Evolutionary conservation across 2,329 filamentous ascomycete species (phyloP).

Genomic region (Blastomyces gilchristii): DNA sequence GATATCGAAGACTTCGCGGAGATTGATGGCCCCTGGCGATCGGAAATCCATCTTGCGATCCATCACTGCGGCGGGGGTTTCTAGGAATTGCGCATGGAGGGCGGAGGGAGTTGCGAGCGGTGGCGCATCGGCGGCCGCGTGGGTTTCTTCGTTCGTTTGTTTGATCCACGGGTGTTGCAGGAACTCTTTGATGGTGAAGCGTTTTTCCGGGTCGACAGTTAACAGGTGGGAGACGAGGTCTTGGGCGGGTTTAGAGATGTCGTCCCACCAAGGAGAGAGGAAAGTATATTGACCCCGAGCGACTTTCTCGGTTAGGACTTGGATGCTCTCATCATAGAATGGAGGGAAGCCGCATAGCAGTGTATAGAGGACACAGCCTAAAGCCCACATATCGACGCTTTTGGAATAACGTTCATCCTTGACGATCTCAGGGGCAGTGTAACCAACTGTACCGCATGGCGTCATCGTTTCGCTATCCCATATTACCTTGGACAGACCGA

Average conservation of each 20-base stretch:
- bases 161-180: conserved; percentile 90
- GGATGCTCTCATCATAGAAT: conserved; percentile 97
- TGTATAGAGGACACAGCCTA: conserved; percentile 94
- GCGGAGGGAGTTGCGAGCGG: conserved; percentile 58
- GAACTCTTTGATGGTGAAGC: conserved; percentile 88
- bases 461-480: conserved; percentile 99
- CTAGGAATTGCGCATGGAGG: conserved; percentile 46
- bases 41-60: conserved; percentile 81
- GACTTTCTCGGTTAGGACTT: conserved; percentile 93
- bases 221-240: conserved; percentile 88
- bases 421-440: conserved; percentile 96
- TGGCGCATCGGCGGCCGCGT: conserved; percentile 57
- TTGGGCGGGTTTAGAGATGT: conserved; percentile 89
- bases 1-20: conserved; percentile 95
- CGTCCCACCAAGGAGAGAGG: conserved; percentile 97
- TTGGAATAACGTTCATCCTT: conserved; percentile 99
- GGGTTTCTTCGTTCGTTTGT: conserved; percentile 56
- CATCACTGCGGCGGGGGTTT: conserved; percentile 41
- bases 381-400: conserved; percentile 98
- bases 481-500: conserved; percentile 92
- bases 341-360: conserved; percentile 94
- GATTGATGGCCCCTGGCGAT: conserved; percentile 85
- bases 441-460: conserved; percentile 95
- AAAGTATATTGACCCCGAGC: conserved; percentile 95
- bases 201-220: conserved; percentile 88